These are phyloP conservation scores for Lindgomyces ingoldianus DNA, from an alignment of 495 filamentous ascomycete species.

Conservation along the genomic window DNA sequence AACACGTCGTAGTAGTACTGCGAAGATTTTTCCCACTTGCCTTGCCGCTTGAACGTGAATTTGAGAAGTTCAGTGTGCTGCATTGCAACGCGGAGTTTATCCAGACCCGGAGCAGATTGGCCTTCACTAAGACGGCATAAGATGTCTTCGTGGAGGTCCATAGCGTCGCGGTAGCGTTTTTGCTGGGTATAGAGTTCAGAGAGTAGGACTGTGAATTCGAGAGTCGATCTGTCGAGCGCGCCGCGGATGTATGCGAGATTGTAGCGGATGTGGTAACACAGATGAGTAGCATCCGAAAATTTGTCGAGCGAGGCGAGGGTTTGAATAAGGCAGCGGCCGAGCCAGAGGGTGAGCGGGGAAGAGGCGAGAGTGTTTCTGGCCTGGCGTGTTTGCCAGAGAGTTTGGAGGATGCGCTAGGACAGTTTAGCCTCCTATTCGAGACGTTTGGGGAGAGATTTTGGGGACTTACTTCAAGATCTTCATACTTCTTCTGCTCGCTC, in stretches of 20 bases:
- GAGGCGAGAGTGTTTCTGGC: constrained; percentile 26
- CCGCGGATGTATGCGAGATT: constrained; percentile 33
- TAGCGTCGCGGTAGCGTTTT: constrained; percentile 33
- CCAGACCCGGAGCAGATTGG: constrained; percentile 8
- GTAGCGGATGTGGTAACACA: constrained; percentile 38
- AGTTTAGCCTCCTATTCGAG: constrained; percentile 13
- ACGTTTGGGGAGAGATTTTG: not conserved
- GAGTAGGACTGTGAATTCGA: constrained; percentile 32
- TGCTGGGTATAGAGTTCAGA: constrained; percentile 31
- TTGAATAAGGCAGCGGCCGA: constrained; percentile 33
- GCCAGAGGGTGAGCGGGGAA: constrained; percentile 42
- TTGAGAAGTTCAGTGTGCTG: constrained; percentile 25
- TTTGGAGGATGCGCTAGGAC: constrained; percentile 28
- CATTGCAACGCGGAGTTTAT: not conserved
- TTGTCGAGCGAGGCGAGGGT: constrained; percentile 22
- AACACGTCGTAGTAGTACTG: constrained; percentile 33
- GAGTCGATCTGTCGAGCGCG: constrained; percentile 21
- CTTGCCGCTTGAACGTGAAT: constrained; percentile 25
- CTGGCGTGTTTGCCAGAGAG: constrained; percentile 28
- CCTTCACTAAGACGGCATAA: constrained; percentile 27
- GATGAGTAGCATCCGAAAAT: constrained; percentile 29
- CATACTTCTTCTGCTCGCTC: constrained; percentile 35
- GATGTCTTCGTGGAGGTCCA: constrained; percentile 34
- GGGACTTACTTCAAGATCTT: constrained; percentile 32
- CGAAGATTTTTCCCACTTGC: constrained; percentile 10